Conservation (phyloP, 1,284 basidiomycete genomes). For the Trichosporon sp. region DNA sequence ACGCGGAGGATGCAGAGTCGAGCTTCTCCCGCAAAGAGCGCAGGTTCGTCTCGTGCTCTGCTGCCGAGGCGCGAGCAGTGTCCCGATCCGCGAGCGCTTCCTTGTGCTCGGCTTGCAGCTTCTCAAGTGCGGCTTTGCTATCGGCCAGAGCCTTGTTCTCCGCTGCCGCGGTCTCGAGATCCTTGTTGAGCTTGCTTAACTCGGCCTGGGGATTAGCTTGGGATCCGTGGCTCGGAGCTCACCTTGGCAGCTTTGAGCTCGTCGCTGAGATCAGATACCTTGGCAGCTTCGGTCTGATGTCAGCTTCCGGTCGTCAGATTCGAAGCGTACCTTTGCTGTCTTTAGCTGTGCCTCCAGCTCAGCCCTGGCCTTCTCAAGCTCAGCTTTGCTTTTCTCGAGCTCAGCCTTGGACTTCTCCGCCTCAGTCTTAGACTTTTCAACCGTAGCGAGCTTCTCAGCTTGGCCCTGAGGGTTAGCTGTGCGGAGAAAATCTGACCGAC, state of each 20-base stretch:
- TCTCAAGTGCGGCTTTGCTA: conserved; percentile 16
- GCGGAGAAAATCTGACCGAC: background rate
- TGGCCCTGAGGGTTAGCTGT: conserved; percentile 2
- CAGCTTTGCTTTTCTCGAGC: background rate
- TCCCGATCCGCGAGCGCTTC: background rate
- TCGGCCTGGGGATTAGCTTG: conserved; percentile 6
- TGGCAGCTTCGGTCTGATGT: background rate
- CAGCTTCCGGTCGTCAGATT: background rate
- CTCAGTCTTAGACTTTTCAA: conserved; percentile 7
- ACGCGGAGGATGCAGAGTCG: conserved; percentile 8
- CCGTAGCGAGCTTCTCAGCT: conserved; percentile 6
- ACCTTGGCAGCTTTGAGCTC: conserved; percentile 25
- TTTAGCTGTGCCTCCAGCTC: background rate
- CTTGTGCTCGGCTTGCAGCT: conserved; percentile 21
- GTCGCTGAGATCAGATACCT: background rate
- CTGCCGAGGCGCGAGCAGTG: background rate
- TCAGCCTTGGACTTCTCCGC: background rate
- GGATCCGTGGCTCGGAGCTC: background rate
- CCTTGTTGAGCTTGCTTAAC: conserved; percentile 8
- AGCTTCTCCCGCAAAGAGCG: conserved; percentile 9
- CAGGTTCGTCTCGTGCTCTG: conserved; percentile 13
- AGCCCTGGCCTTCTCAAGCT: background rate
- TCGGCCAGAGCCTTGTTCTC: conserved; percentile 9
- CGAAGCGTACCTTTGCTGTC: background rate
- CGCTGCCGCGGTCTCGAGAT: conserved; percentile 4